Percentiles rank a stretch among this genome's conserved stretches.
These are phyloP conservation scores for Phanerodontia chrysosporium DNA, from an alignment of 768 basidiomycete genomes.

Conservation along the genomic window DNA sequence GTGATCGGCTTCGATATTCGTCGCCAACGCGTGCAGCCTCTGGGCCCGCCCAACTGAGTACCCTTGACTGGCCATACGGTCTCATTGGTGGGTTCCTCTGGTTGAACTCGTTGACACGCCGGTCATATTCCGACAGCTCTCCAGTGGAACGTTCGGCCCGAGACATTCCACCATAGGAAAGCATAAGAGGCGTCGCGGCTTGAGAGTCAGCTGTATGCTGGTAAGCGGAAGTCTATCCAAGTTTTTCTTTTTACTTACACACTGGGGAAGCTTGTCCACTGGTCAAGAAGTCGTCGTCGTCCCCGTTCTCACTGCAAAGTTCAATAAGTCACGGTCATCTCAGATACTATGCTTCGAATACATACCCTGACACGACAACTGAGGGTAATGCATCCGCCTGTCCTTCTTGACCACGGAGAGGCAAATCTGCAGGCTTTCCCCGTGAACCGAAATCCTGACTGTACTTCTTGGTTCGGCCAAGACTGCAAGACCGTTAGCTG, in stretches of 20 bases:
- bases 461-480: slow-evolving; percentile 29
- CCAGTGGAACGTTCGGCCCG: slow-evolving; percentile 21
- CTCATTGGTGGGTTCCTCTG: slow-evolving; percentile 37
- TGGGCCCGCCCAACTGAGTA: slow-evolving; percentile 56
- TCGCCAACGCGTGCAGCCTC: slow-evolving; percentile 29
- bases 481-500: slow-evolving; percentile 13
- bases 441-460: slow-evolving; percentile 27
- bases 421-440: slow-evolving; percentile 19
- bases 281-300: slow-evolving; percentile 68
- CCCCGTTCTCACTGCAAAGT: slow-evolving; percentile 18
- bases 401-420: slow-evolving; percentile 13
- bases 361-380: slow-evolving; percentile 38
- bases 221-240: background rate
- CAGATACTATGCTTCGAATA: background rate
- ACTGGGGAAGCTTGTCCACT: slow-evolving; percentile 75
- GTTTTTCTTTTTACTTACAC: slow-evolving; percentile 36
- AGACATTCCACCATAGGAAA: slow-evolving; percentile 14
- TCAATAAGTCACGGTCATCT: background rate
- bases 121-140: slow-evolving; percentile 30
- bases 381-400: slow-evolving; percentile 31
- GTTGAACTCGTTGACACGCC: slow-evolving; percentile 33
- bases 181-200: slow-evolving; percentile 16
- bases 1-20: slow-evolving; percentile 3
- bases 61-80: slow-evolving; percentile 34
- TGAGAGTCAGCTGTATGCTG: slow-evolving; percentile 15